Evolutionary conservation across 306 rosid species (phyloP), one percentile per base, ranked within the genome.

Genomic region (Castanea mollissima): DNA sequence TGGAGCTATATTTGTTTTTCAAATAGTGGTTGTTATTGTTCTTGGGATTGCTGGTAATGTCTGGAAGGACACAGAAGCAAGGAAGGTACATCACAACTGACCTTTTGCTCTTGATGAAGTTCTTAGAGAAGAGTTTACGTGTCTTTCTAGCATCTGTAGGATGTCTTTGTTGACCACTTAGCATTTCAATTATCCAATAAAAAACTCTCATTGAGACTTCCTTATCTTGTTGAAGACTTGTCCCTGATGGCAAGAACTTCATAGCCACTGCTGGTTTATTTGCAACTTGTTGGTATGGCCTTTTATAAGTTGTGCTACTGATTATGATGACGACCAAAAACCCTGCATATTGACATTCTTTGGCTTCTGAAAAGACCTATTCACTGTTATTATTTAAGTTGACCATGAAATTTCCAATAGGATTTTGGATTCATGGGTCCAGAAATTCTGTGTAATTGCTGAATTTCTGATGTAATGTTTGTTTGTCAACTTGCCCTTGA

Each of bases 61-160:
- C 68, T 96, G 99, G 99, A 96, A 96, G 93, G 93, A 91, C 74
- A 91, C 98, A 74, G 99, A 96, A 88, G 99, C 97, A 56, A 87
- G 87, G 87, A 91, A 96, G 93, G 99, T 93, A 80, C 62, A 87
- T 69, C 74, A 38, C 77, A 32, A 62, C 67, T 75, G 54, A 77
- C 69, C 72, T 74, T 55, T 32, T 70, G 75, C 65, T 83, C 62
- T 71, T 76, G 58, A 31, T 72, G 51, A 73, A 60, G 55, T 57
- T 58, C 29, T 76, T 13, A 19, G 73, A 52, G 31, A 51, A 75
- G 68, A 5, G 13, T 56, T 83, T 15, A 16, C 70, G 38, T 16
- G 18, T 77, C 74, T 71, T 77, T 77, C 63, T 56, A 41, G 25
- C 71, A 49, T 63, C 29, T 80, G 51, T 35, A 5, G 72, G 10